Base-by-base conservation (phyloP, 2,329 filamentous ascomycete species). In the Lecanicillium sp. region DNA sequence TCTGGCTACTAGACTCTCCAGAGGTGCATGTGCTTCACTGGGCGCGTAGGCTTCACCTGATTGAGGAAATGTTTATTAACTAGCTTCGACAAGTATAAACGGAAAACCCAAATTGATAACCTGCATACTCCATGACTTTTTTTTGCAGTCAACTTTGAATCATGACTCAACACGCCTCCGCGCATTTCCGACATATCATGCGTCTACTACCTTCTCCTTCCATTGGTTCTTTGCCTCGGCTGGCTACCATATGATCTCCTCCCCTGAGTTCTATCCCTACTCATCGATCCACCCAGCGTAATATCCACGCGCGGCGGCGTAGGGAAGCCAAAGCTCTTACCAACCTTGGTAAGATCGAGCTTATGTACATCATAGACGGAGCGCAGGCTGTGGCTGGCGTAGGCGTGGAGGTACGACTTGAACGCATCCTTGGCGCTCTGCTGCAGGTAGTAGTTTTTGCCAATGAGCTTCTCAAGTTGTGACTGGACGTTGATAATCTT, bases 391-490 rank as follows among this genome's bases (percentile, higher is more conserved):
- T 69, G 92, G 42, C 82, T 88, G 16, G 90, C 88, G 57, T 98
- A 98, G 1, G 92, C 90, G 59, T 96, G 88, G 17, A 98, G 74
- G 59, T 98, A 98, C 15, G 85, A 86, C 43, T 85, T 77, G 67
- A 92, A 94, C 4, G 85, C 78, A 45, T 82, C 78, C 64, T 82
- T 83, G 45, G 79, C 79, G 51, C 70, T 76, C 75, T 95, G 92
- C 68, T 95, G 92, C 42, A 98, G 74, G 62, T 95, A 95, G 69
- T 96, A 96, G 64, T 98, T 96, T 60, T 92, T 85, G 20, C 78
- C 78, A 52, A 98, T 94, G 48, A 96, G 75, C 65, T 90, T 92
- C 71, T 96, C 90, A 9, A 96, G 76, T 62, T 95, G 88, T 52
- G 84, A 79, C 67, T 94, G 82, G 49, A 94, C 80, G 54, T 94